Evolutionary conservation across 441 rosid genomes (phyloP).

Genomic region (Eutrema salsugineum): DNA sequence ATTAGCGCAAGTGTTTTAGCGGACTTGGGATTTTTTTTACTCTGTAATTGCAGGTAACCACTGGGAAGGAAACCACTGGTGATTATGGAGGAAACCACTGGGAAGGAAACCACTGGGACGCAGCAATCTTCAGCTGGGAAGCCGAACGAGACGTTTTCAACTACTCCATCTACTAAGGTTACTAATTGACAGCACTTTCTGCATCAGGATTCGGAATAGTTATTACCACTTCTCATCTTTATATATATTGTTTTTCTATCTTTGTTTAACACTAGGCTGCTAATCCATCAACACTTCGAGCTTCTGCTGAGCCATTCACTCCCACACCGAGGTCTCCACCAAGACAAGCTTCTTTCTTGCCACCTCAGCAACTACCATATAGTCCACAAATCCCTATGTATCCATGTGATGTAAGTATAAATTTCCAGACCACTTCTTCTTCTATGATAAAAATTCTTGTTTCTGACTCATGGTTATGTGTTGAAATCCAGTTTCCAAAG

Average conservation of each 20-base stretch:
- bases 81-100: too few relatives aligned
- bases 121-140: conserved; percentile 21
- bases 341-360: conserved; percentile 9
- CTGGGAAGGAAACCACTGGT: too few relatives aligned
- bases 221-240: neutral
- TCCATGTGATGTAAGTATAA: conserved; percentile 12
- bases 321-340: neutral
- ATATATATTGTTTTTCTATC: neutral
- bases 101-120: conserved; percentile 19
- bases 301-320: conserved; percentile 25
- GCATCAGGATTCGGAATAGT: neutral
- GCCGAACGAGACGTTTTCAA: conserved; percentile 8
- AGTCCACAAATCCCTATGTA: neutral
- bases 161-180: conserved; percentile 21
- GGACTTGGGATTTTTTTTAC: too few relatives aligned
- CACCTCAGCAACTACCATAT: conserved; percentile 6
- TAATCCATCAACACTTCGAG: conserved; percentile 12
- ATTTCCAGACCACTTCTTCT: neutral
- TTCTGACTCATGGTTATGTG: too few relatives aligned
- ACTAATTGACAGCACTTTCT: neutral
- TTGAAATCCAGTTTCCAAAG: too few relatives aligned
- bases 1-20: too few relatives aligned
- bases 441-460: too few relatives aligned
- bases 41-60: too few relatives aligned
- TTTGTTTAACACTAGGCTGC: conserved; percentile 14